These are phyloP conservation scores for Picochlorum sp. DNA, from an alignment of 139 green algal genomes.

Conservation along the genomic window DNA sequence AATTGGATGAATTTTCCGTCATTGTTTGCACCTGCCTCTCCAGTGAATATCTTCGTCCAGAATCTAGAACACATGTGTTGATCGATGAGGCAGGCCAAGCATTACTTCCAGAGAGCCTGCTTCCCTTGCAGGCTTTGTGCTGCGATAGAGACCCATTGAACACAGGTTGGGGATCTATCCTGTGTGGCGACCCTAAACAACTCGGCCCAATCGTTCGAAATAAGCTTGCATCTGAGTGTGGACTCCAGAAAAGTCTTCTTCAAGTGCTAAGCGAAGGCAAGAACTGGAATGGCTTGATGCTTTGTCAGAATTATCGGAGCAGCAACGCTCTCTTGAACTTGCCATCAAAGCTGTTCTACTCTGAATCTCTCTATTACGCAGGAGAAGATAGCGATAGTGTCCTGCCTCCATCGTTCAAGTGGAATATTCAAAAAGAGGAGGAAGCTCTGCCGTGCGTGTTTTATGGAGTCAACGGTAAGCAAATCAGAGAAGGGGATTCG, in stretches of 20 bases:
- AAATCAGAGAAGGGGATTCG: conserved; percentile 50
- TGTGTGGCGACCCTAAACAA: conserved; percentile 67
- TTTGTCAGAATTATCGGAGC: not conserved
- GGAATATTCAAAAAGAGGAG: no score
- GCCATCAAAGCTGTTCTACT: conserved; percentile 56
- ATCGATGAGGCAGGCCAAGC: conserved; percentile 60
- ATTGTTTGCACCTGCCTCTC: conserved; percentile 40
- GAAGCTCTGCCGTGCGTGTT: conserved; percentile 31
- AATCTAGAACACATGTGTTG: conserved; percentile 49
- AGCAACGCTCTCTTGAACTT: not conserved
- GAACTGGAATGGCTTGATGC: not conserved
- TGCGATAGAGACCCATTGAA: conserved; percentile 11
- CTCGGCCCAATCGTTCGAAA: conserved; percentile 56
- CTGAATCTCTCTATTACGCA: conserved; percentile 29
- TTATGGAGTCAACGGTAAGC: conserved; percentile 49
- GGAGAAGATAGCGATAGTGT: conserved; percentile 11
- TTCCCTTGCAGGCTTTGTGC: conserved; percentile 31
- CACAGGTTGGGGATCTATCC: conserved; percentile 24
- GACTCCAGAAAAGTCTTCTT: conserved; percentile 54
- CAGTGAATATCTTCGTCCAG: conserved; percentile 3
- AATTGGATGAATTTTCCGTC: conserved; percentile 12
- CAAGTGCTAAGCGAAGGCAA: conserved; percentile 41
- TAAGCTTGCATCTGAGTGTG: conserved; percentile 15
- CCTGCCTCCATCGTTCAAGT: no score
- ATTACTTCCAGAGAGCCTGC: conserved; percentile 46